A percentile compares a stretch with the other conserved stretches of the same genome.
Conservation (phyloP, 805 yeast genomes). For the Kodamaea laetipori region DNA sequence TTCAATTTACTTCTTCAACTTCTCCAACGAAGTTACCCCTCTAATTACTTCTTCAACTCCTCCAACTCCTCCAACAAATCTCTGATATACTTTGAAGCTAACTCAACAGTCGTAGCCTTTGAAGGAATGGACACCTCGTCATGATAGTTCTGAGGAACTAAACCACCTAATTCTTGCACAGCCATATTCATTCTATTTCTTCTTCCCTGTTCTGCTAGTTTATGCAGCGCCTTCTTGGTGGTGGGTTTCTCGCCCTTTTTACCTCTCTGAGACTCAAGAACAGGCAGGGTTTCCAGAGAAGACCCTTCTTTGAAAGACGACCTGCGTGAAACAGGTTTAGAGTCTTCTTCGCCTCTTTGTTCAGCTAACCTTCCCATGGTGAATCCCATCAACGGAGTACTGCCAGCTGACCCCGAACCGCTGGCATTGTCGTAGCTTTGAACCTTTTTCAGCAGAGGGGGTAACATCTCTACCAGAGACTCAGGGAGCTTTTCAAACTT, state of each 20-base stretch:
- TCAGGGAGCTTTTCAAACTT: constrained; percentile 35
- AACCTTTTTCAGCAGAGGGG: constrained; percentile 37
- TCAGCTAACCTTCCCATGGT: constrained; percentile 49
- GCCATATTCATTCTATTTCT: constrained; percentile 91
- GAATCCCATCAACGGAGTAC: constrained; percentile 47
- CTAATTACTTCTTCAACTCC: constrained; percentile 11
- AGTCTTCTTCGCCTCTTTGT: constrained; percentile 19
- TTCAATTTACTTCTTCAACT: no score
- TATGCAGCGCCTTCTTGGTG: constrained; percentile 73
- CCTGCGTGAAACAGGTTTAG: constrained; percentile 8
- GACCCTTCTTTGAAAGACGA: constrained; percentile 13
- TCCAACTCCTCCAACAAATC: constrained; percentile 35
- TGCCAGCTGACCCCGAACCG: constrained; percentile 11
- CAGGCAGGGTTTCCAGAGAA: constrained; percentile 17
- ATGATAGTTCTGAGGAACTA: constrained; percentile 65
- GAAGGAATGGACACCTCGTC: constrained; percentile 69
- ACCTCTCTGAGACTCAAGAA: constrained; percentile 8
- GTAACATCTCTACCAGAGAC: constrained; percentile 34
- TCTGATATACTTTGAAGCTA: constrained; percentile 72
- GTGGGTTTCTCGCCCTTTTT: constrained; percentile 35
- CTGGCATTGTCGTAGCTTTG: constrained; percentile 19
- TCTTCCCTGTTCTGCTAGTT: constrained; percentile 94
- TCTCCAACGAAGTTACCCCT: background rate
- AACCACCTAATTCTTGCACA: constrained; percentile 66
- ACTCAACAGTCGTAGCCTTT: constrained; percentile 93